These are phyloP conservation scores for Corynespora cassiicola DNA, from an alignment of 2,329 filamentous ascomycete genomes.

Conservation along the genomic window DNA sequence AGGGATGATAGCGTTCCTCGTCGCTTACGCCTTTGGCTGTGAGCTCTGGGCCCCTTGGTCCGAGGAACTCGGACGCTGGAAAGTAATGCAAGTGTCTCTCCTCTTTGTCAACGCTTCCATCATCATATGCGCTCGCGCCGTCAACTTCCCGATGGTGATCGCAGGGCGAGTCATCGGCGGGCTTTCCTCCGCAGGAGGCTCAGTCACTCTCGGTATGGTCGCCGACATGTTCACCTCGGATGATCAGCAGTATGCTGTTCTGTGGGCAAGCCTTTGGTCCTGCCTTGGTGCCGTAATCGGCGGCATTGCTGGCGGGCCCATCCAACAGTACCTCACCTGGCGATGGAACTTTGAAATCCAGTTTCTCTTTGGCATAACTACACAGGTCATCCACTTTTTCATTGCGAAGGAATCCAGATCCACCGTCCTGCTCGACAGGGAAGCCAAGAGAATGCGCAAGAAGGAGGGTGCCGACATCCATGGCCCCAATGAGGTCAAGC, in stretches of 20 bases:
- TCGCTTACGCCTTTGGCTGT: constrained; percentile 81
- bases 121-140: too few species aligned
- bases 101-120: constrained; percentile 76
- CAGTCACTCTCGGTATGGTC: constrained; percentile 69
- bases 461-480: constrained; percentile 65
- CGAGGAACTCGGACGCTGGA: constrained; percentile 79
- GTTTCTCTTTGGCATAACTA: constrained; percentile 74
- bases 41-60: constrained; percentile 82
- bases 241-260: constrained; percentile 53
- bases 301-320: constrained; percentile 79
- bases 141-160: constrained; percentile 72
- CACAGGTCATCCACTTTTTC: constrained; percentile 71
- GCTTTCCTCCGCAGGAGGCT: constrained; percentile 63
- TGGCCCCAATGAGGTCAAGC: constrained; percentile 72
- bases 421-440: constrained; percentile 76
- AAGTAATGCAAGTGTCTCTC: constrained; percentile 73
- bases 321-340: constrained; percentile 68
- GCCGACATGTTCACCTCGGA: constrained; percentile 57
- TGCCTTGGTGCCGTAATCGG: constrained; percentile 74
- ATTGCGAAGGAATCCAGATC: constrained; percentile 77
- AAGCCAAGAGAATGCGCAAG: constrained; percentile 75
- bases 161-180: constrained; percentile 57
- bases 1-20: constrained; percentile 38
- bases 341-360: constrained; percentile 83
- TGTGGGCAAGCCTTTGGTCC: constrained; percentile 57